Conservation (phyloP, 345 rosid genomes). For the Lepidium aucheri region DNA sequence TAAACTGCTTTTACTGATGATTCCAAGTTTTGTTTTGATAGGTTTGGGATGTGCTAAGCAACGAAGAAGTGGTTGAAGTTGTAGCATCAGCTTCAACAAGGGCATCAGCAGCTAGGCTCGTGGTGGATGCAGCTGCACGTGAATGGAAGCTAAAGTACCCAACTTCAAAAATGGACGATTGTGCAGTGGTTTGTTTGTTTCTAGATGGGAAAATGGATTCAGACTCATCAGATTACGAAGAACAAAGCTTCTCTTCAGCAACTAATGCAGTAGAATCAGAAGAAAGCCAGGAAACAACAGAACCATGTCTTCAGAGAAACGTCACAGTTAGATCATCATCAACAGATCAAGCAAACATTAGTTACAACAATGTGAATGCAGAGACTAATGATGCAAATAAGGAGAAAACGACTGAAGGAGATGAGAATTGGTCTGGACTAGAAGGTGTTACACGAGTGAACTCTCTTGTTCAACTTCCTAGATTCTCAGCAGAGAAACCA, state of each 20-base stretch:
- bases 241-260: slow-evolving; percentile 71
- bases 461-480: slow-evolving; percentile 95
- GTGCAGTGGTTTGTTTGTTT: slow-evolving; percentile 96
- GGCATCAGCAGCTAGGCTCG: slow-evolving; percentile 71
- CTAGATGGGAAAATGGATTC: slow-evolving; percentile 94
- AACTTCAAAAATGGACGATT: slow-evolving; percentile 98
- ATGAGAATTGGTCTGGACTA: slow-evolving; percentile 85
- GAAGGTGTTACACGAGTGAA: slow-evolving; percentile 97
- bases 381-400: slow-evolving; percentile 33
- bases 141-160: slow-evolving; percentile 98
- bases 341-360: slow-evolving; percentile 38
- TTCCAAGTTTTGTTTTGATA: slow-evolving; percentile 20
- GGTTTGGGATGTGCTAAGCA: slow-evolving; percentile 99
- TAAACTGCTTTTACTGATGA: slow-evolving; percentile 3
- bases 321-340: slow-evolving; percentile 64
- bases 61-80: slow-evolving; percentile 90
- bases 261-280: slow-evolving; percentile 69
- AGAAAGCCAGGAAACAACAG: slow-evolving; percentile 65
- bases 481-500: slow-evolving; percentile 73
- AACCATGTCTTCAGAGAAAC: slow-evolving; percentile 86
- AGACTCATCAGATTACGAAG: slow-evolving; percentile 63
- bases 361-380: slow-evolving; percentile 14
- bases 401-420: slow-evolving; percentile 39
- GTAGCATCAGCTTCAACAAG: slow-evolving; percentile 76
- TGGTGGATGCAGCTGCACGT: slow-evolving; percentile 82